Conservation (phyloP, 2,329 filamentous ascomycete species). For the Botrytis deweyae region DNA sequence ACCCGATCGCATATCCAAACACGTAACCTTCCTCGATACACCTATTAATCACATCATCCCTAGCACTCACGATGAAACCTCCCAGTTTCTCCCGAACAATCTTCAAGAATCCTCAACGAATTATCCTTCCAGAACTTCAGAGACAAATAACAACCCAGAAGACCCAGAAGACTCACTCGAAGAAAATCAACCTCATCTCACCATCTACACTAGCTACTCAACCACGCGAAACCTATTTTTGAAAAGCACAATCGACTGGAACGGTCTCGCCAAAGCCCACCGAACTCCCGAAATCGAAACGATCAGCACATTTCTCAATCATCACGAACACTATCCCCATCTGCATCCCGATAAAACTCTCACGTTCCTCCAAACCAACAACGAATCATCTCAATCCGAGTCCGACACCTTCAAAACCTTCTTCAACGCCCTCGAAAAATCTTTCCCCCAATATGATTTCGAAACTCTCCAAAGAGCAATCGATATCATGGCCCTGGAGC, state of each 20-base stretch:
- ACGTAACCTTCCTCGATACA: neutral
- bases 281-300: neutral
- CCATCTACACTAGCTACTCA: neutral
- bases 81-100: neutral
- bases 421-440: neutral
- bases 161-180: neutral
- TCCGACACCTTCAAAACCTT: neutral
- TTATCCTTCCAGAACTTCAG: neutral
- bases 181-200: neutral
- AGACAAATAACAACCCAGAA: rapidly evolving
- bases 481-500: neutral
- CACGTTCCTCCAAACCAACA: neutral
- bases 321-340: neutral
- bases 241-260: neutral
- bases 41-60: neutral
- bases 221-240: neutral
- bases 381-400: neutral
- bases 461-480: neutral
- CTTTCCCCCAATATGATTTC: neutral
- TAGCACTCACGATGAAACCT: neutral
- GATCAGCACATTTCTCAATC: neutral
- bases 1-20: neutral
- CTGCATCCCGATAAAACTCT: rapidly evolving
- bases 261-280: neutral
- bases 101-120: neutral